Conservation (phyloP, 2,329 filamentous ascomycete species). For the Cordyceps fumosorosea region DNA sequence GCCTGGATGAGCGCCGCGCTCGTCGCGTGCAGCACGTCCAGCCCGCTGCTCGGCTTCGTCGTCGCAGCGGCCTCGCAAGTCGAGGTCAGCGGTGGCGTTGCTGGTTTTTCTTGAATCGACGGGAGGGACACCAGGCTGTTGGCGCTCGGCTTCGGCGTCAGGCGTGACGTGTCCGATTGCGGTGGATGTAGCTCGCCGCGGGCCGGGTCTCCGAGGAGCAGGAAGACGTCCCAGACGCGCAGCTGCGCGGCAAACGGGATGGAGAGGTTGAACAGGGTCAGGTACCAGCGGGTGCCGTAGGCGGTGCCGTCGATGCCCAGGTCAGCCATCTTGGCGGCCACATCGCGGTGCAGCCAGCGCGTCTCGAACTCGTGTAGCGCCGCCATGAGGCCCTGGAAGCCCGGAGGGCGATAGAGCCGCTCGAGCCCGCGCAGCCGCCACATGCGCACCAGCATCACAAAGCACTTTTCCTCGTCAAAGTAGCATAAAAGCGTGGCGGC, state of each 20-base stretch:
- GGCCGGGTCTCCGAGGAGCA: constrained; percentile 78
- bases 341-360: constrained; percentile 75
- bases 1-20: constrained; percentile 87
- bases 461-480: constrained; percentile 89
- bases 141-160: constrained; percentile 1
- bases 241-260: constrained; percentile 92
- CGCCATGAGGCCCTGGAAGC: constrained; percentile 81
- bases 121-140: constrained; percentile 5
- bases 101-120: constrained; percentile 14
- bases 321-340: constrained; percentile 71
- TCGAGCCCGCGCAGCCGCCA: constrained; percentile 87
- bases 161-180: constrained; percentile 4
- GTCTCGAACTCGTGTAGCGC: constrained; percentile 79
- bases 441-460: constrained; percentile 92
- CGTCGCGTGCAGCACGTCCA: constrained; percentile 85
- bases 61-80: constrained; percentile 13
- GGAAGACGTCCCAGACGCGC: constrained; percentile 95
- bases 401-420: constrained; percentile 66
- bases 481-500: constrained; percentile 92
- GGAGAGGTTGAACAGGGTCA: constrained; percentile 95
- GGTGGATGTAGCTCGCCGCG: constrained; percentile 23
- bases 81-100: not conserved
- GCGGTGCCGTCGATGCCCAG: constrained; percentile 78
- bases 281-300: constrained; percentile 96
- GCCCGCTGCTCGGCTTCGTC: constrained; percentile 38